Evolutionary conservation across 2,329 filamentous ascomycete genomes (phyloP), one percentile per base, ranked within the genome.

Genomic region (Rhynchosporium secalis): DNA sequence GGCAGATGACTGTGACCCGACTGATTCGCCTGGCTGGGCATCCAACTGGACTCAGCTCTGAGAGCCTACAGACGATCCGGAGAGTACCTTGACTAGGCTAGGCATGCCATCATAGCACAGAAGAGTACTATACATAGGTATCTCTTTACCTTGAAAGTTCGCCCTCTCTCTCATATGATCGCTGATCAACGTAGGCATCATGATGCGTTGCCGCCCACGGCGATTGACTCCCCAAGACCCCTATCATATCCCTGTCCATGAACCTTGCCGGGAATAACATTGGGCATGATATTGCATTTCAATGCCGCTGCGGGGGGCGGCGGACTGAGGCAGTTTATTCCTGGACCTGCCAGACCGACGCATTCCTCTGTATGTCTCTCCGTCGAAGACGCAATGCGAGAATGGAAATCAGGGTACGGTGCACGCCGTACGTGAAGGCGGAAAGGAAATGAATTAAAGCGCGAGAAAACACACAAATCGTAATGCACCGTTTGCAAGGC

Each of bases 111-210:
- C 49, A 52, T 38, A 43, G 20, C 20, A 20, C 20, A 20, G 20
- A 20, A 20, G 20, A 20, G 20, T 20, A 20, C 20, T 20, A 20
- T 20, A 20, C 20, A 20, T 20, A 20, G 20, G 20, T 20, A 20
- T 20, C 20, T 20, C 20, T 20, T 20, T 20, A 20, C 20, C 20
- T 20, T 20, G 20, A 20, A 20, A 20, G 20, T n/a, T 43, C 40
- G 10, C 4, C 40, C 40, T 41, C 40, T 31, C 31, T 51, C 29
- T 33, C 49, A 49, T 62, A 49, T 55, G 62, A 68, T 63, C 61
- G 58, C 60, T 64, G 49, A 69, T 66, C 62, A 58, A 59, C 60
- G 64, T 65, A 43, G 58, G 55, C 62, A 66, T 64, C 54, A 61
- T 58, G 9, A 61, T 58, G 9, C 29, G 20, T 28, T 15, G n/a